phyloP scores from a whole-genome alignment of 2,329 filamentous ascomycete genomes.

The Colletotrichum liriopes region DNA sequence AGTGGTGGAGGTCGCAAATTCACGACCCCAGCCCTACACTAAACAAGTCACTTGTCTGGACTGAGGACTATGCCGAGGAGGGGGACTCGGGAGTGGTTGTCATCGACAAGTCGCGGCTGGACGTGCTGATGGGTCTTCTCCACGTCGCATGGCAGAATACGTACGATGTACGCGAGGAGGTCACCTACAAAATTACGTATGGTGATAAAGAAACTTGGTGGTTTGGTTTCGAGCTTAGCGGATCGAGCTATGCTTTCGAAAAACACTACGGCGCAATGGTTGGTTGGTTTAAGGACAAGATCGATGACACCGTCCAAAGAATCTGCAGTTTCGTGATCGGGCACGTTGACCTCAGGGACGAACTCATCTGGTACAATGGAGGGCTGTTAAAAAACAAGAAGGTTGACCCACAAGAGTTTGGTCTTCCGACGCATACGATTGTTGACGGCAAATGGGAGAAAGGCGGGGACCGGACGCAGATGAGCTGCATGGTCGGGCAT shows the following conservation, averaged over 20 bases:
- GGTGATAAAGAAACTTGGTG: slow-evolving; percentile 64
- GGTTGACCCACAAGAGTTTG: slow-evolving; percentile 49
- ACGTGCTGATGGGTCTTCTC: slow-evolving; percentile 57
- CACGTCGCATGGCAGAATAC: slow-evolving; percentile 63
- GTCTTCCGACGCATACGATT: slow-evolving; percentile 57
- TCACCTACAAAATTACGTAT: slow-evolving; percentile 58
- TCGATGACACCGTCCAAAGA: slow-evolving; percentile 23
- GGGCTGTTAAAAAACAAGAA: slow-evolving; percentile 59
- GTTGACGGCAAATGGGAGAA: slow-evolving; percentile 56
- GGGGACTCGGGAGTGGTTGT: slow-evolving; percentile 59
- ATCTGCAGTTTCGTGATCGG: slow-evolving; percentile 61
- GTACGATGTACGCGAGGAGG: slow-evolving; percentile 54
- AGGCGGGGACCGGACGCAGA: slow-evolving; percentile 49
- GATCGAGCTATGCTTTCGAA: slow-evolving; percentile 56
- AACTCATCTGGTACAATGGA: slow-evolving; percentile 61
- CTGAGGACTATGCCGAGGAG: slow-evolving; percentile 58
- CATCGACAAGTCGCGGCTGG: slow-evolving; percentile 56
- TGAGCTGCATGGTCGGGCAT: slow-evolving; percentile 55
- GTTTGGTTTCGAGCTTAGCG: slow-evolving; percentile 60
- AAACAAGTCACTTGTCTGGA: slow-evolving; percentile 55
- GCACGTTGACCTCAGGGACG: slow-evolving; percentile 56
- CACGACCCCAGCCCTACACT: slow-evolving; percentile 51
- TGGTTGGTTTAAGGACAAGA: slow-evolving; percentile 49
- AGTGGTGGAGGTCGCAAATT: slow-evolving; percentile 59
- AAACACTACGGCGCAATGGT: slow-evolving; percentile 58